Evolutionary conservation across 805 yeast species (phyloP), one percentile per base, ranked within the genome.

Genomic region (Lipomyces spencermartinsiae): DNA sequence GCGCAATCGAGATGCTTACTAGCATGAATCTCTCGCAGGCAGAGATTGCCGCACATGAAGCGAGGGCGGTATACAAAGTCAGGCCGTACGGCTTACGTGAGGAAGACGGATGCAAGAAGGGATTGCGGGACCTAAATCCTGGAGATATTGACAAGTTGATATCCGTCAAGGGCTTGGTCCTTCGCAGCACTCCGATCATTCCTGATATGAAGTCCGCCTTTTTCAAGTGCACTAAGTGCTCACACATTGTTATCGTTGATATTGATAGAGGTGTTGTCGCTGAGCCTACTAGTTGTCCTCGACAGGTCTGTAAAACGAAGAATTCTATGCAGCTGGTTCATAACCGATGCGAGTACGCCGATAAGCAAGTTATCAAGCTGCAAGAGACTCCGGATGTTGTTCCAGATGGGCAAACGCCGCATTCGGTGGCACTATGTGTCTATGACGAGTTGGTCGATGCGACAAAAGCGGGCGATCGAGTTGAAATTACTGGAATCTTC

Each of bases 351-450:
- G 85, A 92, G 0, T 95, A 94, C 79, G 95, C 97, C 33, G 98
- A 95, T 79, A 95, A 94, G 76, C 99, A 95, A 80, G 94, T 95
- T 35, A 87, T 95, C 73, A 91, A 92, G 75, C 81, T 95, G 55
- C 99, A 95, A 80, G 99, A 95, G 79, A 93, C 97, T 0, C 97
- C 97, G 0, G 99, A 95, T 78, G 84, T 87, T 70, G 97, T 94
- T 16, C 99, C 99, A 3, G 98, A 91, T 80, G 99, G 99, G 19
- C 99, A 95, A 80, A 95, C 99, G 1, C 99, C 99, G 1, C 99
- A 95, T 79, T 89, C 97, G 14, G 91, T 95, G 59, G 92, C 97
- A 6, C 81, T 95, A 35, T 92, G 97, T 81, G 97, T 92, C 0
- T 95, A 94, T 77, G 99, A 95, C 79, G 98, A 95, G 78, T 83